Evolutionary conservation across 345 rosid species (phyloP).

Genomic region (Acer negundo): DNA sequence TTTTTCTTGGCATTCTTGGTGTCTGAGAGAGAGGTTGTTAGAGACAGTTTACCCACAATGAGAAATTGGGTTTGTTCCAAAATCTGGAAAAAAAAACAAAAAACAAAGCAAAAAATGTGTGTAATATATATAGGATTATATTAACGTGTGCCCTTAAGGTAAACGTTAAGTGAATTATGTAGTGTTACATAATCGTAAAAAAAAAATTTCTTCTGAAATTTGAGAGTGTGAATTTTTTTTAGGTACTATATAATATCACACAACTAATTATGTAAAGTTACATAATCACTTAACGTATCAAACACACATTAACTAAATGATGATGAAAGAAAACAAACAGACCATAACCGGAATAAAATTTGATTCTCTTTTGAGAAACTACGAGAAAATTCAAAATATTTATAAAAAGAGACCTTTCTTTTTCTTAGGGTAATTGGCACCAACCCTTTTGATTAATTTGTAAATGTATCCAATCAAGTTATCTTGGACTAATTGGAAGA

Average conservation of each 20-base stretch:
- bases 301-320: too few species aligned
- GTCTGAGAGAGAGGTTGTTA: constrained; percentile 35
- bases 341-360: not conserved
- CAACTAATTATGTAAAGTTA: too few species aligned
- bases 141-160: too few species aligned
- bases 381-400: too few species aligned
- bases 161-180: too few species aligned
- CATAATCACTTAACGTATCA: too few species aligned
- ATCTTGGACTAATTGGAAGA: not conserved
- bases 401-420: not conserved
- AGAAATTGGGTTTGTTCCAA: constrained; percentile 30
- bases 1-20: constrained; percentile 6
- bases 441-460: constrained; percentile 23
- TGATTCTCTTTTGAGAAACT: constrained; percentile 14
- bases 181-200: too few species aligned
- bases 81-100: not conserved
- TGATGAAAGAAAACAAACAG: not conserved
- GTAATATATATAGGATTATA: too few species aligned
- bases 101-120: too few species aligned
- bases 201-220: too few species aligned
- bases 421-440: constrained; percentile 25
- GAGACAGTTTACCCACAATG: constrained; percentile 42
- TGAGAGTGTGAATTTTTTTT: too few species aligned
- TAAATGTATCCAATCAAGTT: not conserved
- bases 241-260: too few species aligned